Base-by-base conservation (phyloP, 1,139 yeast genomes). In the Lizanozyma gosingica region DNA sequence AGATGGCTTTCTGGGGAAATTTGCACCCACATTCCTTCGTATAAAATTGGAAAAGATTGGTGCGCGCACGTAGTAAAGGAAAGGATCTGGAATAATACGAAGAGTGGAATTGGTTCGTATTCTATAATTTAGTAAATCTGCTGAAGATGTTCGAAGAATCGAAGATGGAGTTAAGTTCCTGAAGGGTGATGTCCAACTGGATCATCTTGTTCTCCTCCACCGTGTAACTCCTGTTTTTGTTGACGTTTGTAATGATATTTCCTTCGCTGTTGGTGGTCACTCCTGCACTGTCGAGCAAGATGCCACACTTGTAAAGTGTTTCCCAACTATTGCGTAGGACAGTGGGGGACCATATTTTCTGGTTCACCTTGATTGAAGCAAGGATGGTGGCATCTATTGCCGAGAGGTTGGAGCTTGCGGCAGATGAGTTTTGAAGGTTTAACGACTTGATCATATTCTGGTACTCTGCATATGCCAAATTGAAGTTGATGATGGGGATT, bases 401-500 rank as follows among this genome's bases (percentile, higher is more conserved):
- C 11, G 62, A 50, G 2, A 70, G 56, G 9, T 71, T 63, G 14
- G 66, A 62, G 17, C 73, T 42, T 1, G 59, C 50, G 4, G 54
- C 44, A 0, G 63, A 47, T 1, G 65, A 55, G 4, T 59, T 61
- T 18, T 70, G 69, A 17, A 63, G 51, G 45, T 78, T 73, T 44
- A 71, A 60, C 1, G 57, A 52, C 43, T 73, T 72, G 37, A 80
- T 67, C 69, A 80, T 70, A 1, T 62, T 64, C n/a, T 59, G 56
- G 56, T 87, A 92, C 57, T 92, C 97, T 35, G 79, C 79, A 55
- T 81, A 83, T 0, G 83, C 84, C 46, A 87, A 65, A 48, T 83
- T 85, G 60, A 88, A 82, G 56, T 87, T 90, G 17, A 80, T 66
- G 14, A 67, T 64, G 18, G 68, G 77, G 14, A 78, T 61, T 33